phyloP scores from a whole-genome alignment of 176 grass and related monocot species.

The Cocos nucifera region DNA sequence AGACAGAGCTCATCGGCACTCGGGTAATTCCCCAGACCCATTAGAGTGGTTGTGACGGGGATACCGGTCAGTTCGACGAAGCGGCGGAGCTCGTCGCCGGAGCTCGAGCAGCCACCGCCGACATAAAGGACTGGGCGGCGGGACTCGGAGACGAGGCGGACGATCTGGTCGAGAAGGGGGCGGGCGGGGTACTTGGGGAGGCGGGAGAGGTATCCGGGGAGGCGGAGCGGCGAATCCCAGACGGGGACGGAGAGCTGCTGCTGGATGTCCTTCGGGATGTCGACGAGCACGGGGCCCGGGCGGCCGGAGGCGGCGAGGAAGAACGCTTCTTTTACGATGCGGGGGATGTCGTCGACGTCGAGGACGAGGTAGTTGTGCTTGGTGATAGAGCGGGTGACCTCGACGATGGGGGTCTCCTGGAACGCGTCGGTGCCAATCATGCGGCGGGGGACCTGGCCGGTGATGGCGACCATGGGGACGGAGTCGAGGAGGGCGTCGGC shows the following conservation, averaged over 20 bases:
- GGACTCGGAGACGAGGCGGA: constrained; percentile 65
- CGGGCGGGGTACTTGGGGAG: constrained; percentile 59
- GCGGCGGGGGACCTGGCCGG: constrained; percentile 90
- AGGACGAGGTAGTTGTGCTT: constrained; percentile 95
- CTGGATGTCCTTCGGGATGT: constrained; percentile 95
- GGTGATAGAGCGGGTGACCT: constrained; percentile 98
- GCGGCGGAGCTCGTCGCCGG: constrained; percentile 54
- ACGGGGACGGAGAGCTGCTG: constrained; percentile 65
- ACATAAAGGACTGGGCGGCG: constrained; percentile 74
- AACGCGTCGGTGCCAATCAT: constrained; percentile 99
- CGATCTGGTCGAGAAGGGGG: constrained; percentile 63
- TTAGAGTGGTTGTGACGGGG: constrained; percentile 84
- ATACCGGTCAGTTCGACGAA: constrained; percentile 78
- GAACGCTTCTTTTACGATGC: constrained; percentile 82
- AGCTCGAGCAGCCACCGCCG: constrained; percentile 71
- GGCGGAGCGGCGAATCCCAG: constrained; percentile 54
- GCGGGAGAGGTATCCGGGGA: constrained; percentile 69
- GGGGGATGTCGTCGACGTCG: constrained; percentile 71
- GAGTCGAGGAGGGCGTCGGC: constrained; percentile 96
- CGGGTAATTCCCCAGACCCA: constrained; percentile 92
- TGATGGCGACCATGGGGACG: constrained; percentile 84
- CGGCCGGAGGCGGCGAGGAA: constrained; percentile 66
- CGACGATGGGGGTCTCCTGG: constrained; percentile 96
- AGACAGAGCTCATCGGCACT: constrained; percentile 54
- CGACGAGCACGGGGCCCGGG: constrained; percentile 74